A percentile compares a stretch with the other conserved stretches of the same genome.
These are phyloP conservation scores for Penicillium freii DNA, from an alignment of 2,329 filamentous ascomycete species.

Conservation along the genomic window DNA sequence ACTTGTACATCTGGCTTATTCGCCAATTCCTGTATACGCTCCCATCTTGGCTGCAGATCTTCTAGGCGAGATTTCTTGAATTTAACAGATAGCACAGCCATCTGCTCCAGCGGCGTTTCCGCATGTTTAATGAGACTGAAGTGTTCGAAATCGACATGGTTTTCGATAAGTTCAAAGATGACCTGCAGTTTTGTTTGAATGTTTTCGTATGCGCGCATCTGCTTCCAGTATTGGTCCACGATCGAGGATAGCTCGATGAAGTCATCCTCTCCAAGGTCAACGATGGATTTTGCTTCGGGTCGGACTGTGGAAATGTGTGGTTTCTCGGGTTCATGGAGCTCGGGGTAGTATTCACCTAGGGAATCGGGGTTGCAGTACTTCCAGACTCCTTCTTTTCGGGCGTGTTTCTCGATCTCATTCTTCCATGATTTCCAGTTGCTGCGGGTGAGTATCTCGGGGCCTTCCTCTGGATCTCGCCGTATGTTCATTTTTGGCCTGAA, in stretches of 20 bases:
- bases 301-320: neutral
- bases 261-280: neutral
- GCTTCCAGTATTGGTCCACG: neutral
- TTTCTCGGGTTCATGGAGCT: neutral
- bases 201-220: neutral
- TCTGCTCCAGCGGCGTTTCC: neutral
- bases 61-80: neutral
- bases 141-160: neutral
- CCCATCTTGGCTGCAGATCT: neutral
- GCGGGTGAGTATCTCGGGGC: neutral
- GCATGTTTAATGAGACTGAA: neutral
- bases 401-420: neutral
- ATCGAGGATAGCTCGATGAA: neutral
- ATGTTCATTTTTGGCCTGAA: neutral
- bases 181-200: neutral
- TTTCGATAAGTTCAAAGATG: neutral
- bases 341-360: neutral
- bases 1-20: neutral
- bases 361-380: neutral
- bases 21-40: neutral
- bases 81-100: neutral
- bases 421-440: neutral
- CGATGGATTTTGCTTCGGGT: neutral
- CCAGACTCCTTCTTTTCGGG: neutral
- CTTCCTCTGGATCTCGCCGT: too few species aligned